Conservation (phyloP, 2,329 filamentous ascomycete genomes). For the Penicillium sclerotiorum region DNA sequence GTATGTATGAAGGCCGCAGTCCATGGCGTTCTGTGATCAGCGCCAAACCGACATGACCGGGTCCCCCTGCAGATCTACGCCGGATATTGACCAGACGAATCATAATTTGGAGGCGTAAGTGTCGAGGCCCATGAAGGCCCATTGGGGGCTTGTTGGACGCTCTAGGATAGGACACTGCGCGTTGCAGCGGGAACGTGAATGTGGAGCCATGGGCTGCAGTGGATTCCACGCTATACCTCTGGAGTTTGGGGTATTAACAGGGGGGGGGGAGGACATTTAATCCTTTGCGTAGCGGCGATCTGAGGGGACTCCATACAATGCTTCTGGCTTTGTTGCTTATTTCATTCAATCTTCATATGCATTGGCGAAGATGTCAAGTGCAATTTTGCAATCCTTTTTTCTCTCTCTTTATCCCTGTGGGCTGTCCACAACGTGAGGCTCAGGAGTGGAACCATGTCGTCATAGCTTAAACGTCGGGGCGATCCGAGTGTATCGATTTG, state of each 20-base stretch:
- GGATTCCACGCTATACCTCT: slow-evolving; percentile 6
- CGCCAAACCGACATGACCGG: slow-evolving; percentile 10
- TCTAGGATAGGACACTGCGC: slow-evolving; percentile 9
- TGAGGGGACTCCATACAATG: not conserved
- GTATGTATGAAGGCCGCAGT: slow-evolving; percentile 4
- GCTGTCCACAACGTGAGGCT: slow-evolving; percentile 18
- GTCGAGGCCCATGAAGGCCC: slow-evolving; percentile 13
- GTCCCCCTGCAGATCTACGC: slow-evolving; percentile 28
- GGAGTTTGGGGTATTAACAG: slow-evolving; percentile 6
- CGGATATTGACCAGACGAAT: slow-evolving; percentile 23
- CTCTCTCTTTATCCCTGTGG: not conserved
- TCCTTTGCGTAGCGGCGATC: not conserved
- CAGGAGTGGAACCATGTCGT: slow-evolving; percentile 21
- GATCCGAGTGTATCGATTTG: slow-evolving; percentile 20
- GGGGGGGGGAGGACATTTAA: not conserved
- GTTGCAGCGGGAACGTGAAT: slow-evolving; percentile 6
- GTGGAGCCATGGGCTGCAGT: slow-evolving; percentile 4
- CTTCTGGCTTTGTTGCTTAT: not conserved
- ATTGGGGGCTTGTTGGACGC: slow-evolving; percentile 3
- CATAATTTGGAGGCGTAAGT: slow-evolving; percentile 10
- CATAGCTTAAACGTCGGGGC: slow-evolving; percentile 17
- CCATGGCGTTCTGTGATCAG: slow-evolving; percentile 17
- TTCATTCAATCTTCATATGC: no score
- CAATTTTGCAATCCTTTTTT: not conserved
- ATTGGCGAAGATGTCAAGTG: no score